Conservation (phyloP, 805 yeast genomes). For the Jamesozyma jinghongensis region DNA sequence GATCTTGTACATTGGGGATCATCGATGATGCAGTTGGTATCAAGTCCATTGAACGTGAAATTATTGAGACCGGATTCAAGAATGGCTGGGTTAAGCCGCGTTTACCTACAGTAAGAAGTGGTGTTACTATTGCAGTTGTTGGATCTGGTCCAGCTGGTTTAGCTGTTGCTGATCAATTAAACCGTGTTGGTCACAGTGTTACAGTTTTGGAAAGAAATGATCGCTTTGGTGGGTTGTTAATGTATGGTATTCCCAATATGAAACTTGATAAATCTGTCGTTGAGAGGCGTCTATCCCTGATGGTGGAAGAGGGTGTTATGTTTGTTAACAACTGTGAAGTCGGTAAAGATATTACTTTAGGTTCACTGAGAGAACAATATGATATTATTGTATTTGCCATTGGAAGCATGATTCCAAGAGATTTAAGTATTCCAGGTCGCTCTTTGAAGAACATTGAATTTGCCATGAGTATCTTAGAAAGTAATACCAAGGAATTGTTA, state of each 20-base stretch:
- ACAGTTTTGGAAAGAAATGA: constrained; percentile 91
- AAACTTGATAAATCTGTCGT: constrained; percentile 89
- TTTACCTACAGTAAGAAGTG: constrained; percentile 74
- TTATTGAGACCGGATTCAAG: constrained; percentile 91
- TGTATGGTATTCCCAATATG: constrained; percentile 99
- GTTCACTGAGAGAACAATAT: constrained; percentile 49
- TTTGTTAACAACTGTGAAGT: constrained; percentile 70
- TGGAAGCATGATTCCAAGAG: constrained; percentile 96
- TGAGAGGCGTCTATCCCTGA: constrained; percentile 82
- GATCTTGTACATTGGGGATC: constrained; percentile 90
- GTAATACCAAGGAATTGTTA: constrained; percentile 84
- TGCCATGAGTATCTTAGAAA: constrained; percentile 86
- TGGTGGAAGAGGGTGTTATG: constrained; percentile 82
- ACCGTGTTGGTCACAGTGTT: constrained; percentile 89
- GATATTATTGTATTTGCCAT: constrained; percentile 89
- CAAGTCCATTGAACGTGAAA: constrained; percentile 91
- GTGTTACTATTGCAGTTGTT: constrained; percentile 73
- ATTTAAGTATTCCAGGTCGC: constrained; percentile 89
- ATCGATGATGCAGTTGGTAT: constrained; percentile 69
- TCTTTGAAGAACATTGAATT: constrained; percentile 80
- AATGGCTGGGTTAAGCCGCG: constrained; percentile 92
- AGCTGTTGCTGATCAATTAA: constrained; percentile 94
- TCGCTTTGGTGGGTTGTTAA: constrained; percentile 91
- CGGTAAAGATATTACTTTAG: constrained; percentile 73
- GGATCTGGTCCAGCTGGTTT: constrained; percentile 79